Conservation (phyloP, 345 rosid species). For the Angophora floribunda region DNA sequence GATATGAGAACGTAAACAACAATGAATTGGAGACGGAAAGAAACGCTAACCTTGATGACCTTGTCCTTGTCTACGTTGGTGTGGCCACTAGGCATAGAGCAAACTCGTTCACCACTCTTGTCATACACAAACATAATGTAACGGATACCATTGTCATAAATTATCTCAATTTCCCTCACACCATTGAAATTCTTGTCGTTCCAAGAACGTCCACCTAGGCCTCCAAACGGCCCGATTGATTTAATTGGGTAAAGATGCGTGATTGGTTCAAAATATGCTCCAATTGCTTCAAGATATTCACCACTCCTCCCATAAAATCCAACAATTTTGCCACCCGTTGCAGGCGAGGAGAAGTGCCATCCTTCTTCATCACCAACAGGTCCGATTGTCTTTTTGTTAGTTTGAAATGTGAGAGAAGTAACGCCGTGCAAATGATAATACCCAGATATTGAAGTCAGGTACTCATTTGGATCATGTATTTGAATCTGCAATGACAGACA, state of each 20-base stretch:
- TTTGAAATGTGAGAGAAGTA: not conserved
- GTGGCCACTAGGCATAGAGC: not conserved
- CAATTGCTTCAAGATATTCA: not conserved
- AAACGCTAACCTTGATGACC: constrained; percentile 5
- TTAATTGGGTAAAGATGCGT: not conserved
- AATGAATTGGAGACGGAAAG: not conserved
- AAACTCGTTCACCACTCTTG: not conserved
- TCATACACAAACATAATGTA: not conserved
- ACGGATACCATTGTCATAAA: not conserved
- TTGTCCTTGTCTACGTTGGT: not conserved
- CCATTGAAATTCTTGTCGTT: not conserved
- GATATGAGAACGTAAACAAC: not conserved
- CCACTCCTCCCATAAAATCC: not conserved
- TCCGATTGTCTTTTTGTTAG: not conserved
- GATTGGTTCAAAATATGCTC: not conserved
- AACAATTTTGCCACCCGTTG: not conserved
- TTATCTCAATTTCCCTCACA: not conserved
- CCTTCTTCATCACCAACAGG: not conserved
- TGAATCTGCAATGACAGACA: too few species aligned
- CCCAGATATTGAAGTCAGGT: not conserved
- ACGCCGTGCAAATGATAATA: not conserved
- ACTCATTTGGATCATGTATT: not conserved
- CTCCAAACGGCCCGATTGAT: not conserved
- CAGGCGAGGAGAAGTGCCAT: not conserved
- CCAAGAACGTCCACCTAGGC: not conserved